A percentile compares a stretch with the other conserved stretches of the same genome.
Evolutionary conservation across 2,329 filamentous ascomycete genomes (phyloP).

Genomic region (Biscogniauxia mediterranea): DNA sequence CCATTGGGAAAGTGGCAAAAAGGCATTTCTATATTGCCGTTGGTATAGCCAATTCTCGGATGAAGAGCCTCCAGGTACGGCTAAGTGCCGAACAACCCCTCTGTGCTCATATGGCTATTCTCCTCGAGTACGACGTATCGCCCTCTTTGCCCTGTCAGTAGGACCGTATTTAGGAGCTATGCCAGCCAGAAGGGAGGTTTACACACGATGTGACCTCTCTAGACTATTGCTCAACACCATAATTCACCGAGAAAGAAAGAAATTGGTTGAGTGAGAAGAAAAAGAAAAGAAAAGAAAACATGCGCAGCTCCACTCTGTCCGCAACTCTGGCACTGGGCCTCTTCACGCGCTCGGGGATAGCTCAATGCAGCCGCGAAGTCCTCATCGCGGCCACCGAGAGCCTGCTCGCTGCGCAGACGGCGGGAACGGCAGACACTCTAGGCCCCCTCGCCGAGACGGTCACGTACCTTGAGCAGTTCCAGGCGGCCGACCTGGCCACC

Average conservation of each 20-base stretch:
- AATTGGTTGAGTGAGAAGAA: background rate
- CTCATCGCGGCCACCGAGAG: constrained; percentile 26
- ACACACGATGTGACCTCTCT: background rate
- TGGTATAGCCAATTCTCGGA: constrained; percentile 11
- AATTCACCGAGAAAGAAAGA: background rate
- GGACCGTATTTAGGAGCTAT: constrained; percentile 17
- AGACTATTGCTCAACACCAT: constrained; percentile 2
- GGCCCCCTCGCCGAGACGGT: constrained; percentile 17
- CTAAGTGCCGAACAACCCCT: constrained; percentile 29
- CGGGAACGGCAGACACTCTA: constrained; percentile 18
- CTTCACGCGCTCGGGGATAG: constrained; percentile 16
- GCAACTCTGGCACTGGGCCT: constrained; percentile 15
- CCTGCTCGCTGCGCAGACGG: constrained; percentile 28
- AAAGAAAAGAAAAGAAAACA: constrained; percentile 6
- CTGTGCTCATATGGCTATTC: constrained; percentile 31
- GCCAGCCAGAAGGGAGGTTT: background rate
- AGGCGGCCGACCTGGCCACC: constrained; percentile 27
- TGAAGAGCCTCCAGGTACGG: constrained; percentile 20
- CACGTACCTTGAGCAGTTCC: constrained; percentile 36
- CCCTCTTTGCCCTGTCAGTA: constrained; percentile 15
- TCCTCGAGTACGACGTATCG: constrained; percentile 25
- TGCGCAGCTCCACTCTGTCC: constrained; percentile 20
- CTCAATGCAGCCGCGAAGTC: constrained; percentile 26
- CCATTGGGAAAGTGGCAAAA: background rate
- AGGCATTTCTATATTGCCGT: constrained; percentile 10